phyloP scores from a whole-genome alignment of 257 asterid species.

The Przewalskia tangutica region DNA sequence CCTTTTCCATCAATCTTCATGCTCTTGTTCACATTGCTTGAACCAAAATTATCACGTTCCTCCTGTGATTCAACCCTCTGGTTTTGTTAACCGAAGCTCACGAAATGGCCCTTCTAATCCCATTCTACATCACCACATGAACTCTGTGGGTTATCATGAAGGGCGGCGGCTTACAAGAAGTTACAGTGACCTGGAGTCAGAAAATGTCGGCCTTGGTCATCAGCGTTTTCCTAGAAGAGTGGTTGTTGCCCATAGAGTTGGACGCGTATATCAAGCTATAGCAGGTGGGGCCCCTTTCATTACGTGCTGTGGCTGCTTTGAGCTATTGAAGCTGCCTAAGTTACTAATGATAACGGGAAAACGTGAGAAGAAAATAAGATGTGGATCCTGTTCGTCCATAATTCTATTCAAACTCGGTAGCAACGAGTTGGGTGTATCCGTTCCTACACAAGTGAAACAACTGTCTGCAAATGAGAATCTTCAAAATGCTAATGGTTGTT shows the following conservation, averaged over 20 bases:
- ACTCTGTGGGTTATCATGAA: conserved; percentile 28
- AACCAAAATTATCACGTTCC: conserved; percentile 49
- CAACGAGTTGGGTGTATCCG: conserved; percentile 36
- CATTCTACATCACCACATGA: conserved; percentile 19
- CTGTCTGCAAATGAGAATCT: conserved; percentile 36
- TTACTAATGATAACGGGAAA: conserved; percentile 35
- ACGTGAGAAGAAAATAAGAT: conserved; percentile 45
- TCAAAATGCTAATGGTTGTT: conserved; percentile 32
- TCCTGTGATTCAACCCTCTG: conserved; percentile 36
- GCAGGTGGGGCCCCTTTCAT: conserved; percentile 91
- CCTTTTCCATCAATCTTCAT: conserved; percentile 65
- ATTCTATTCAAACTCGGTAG: conserved; percentile 51
- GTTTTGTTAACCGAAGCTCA: conserved; percentile 28
- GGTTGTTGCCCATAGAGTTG: conserved; percentile 30
- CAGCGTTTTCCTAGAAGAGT: conserved; percentile 37
- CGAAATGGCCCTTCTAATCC: conserved; percentile 31
- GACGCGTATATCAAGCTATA: conserved; percentile 36
- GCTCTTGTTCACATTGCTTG: conserved; percentile 65
- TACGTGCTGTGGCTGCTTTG: conserved; percentile 80
- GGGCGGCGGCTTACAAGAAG: conserved; percentile 30
- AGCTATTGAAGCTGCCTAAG: conserved; percentile 54
- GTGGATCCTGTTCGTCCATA: conserved; percentile 80
- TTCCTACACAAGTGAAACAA: conserved; percentile 38
- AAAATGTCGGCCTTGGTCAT: conserved; percentile 35
- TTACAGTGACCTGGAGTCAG: conserved; percentile 43